phyloP scores from a whole-genome alignment of 805 yeast species.

The Diddensiella santjacobensis region DNA sequence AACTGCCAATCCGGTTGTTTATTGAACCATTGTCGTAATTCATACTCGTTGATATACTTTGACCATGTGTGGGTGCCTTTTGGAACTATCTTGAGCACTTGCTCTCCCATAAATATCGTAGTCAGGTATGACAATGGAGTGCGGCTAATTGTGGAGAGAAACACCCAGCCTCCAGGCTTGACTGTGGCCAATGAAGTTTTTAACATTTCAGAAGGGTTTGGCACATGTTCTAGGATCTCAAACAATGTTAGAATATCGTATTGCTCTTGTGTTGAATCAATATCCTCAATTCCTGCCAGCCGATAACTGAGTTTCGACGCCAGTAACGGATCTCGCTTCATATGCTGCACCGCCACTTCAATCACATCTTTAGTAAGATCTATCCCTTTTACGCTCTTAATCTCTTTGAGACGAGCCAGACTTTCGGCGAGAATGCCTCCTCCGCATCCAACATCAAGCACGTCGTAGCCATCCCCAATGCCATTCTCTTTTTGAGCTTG shows the following conservation, averaged over 20 bases:
- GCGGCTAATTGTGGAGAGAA: constrained; percentile 88
- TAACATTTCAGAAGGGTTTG: constrained; percentile 71
- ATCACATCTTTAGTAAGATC: constrained; percentile 84
- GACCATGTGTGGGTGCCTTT: constrained; percentile 84
- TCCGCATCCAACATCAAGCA: constrained; percentile 94
- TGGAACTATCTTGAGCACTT: constrained; percentile 77
- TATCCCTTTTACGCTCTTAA: constrained; percentile 70
- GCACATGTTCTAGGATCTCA: constrained; percentile 94
- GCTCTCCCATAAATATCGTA: constrained; percentile 87
- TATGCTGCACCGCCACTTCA: constrained; percentile 72
- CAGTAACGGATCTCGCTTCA: constrained; percentile 59
- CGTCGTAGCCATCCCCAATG: constrained; percentile 40
- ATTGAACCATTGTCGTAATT: constrained; percentile 63
- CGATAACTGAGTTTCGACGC: constrained; percentile 54
- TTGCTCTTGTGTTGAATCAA: constrained; percentile 38
- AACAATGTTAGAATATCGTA: constrained; percentile 84
- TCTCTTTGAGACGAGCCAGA: constrained; percentile 64
- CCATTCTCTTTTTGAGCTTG: constrained; percentile 19
- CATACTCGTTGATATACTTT: constrained; percentile 77
- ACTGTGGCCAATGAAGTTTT: constrained; percentile 64
- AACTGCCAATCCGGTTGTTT: constrained; percentile 51
- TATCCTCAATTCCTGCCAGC: constrained; percentile 58
- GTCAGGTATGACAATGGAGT: constrained; percentile 86
- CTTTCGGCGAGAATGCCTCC: constrained; percentile 94
- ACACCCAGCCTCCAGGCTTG: constrained; percentile 77